These are phyloP conservation scores for Bretschneidera sinensis DNA, from an alignment of 345 rosid species.

Conservation along the genomic window DNA sequence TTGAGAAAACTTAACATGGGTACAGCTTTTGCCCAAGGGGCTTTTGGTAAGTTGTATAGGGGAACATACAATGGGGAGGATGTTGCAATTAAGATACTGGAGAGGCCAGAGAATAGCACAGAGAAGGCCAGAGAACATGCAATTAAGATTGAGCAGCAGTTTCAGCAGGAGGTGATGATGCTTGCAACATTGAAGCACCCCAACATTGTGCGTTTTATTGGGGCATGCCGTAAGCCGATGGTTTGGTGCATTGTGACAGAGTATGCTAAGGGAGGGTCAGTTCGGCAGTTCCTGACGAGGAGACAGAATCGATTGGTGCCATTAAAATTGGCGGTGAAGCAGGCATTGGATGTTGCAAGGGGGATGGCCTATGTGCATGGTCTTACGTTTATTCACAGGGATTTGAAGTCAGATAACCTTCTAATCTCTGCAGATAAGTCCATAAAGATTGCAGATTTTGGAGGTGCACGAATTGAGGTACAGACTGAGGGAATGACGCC, in stretches of 20 bases:
- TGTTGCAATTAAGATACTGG: constrained; percentile 54
- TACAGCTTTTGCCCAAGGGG: constrained; percentile 71
- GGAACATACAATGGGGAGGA: constrained; percentile 57
- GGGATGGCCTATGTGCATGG: constrained; percentile 54
- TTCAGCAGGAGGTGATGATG: constrained; percentile 57
- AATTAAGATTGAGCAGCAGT: constrained; percentile 48
- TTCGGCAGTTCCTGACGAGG: constrained; percentile 40
- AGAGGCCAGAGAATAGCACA: constrained; percentile 43
- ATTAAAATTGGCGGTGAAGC: constrained; percentile 45
- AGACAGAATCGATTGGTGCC: constrained; percentile 41
- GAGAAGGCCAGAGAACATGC: constrained; percentile 33
- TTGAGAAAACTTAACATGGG: constrained; percentile 62
- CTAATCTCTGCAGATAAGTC: constrained; percentile 45
- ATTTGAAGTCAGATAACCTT: constrained; percentile 49
- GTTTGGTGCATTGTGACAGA: constrained; percentile 55
- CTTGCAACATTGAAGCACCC: constrained; percentile 49
- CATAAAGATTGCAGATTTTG: constrained; percentile 51
- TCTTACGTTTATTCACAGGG: constrained; percentile 47
- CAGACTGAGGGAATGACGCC: constrained; percentile 57
- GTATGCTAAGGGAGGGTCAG: constrained; percentile 47
- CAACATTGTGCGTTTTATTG: constrained; percentile 49
- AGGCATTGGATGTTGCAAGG: constrained; percentile 47
- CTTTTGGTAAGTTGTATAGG: constrained; percentile 60
- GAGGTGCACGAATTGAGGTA: constrained; percentile 50
- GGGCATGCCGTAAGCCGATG: constrained; percentile 40